Evolutionary conservation across 345 rosid species (phyloP), one percentile per base, ranked within the genome.

Genomic region (Draba incana): DNA sequence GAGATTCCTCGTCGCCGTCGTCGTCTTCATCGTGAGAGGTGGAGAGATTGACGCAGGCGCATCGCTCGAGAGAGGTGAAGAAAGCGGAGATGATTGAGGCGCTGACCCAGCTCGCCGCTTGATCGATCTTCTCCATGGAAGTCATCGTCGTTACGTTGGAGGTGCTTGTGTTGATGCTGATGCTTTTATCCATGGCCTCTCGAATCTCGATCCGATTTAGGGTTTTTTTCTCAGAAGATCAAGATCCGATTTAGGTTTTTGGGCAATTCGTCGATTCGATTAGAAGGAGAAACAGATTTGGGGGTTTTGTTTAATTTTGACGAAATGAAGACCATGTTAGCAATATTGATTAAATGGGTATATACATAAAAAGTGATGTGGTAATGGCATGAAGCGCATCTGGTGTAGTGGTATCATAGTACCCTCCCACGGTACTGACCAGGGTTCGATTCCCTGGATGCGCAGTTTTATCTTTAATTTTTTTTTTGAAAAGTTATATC

Each of bases 351-450:
- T 28, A 28, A 0, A 20, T 20, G 20, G 4, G 3, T 28, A 28
- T 28, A 28, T 28, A 28, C n/a, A n/a, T n/a, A n/a, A n/a, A n/a
- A n/a, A n/a, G n/a, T n/a, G n/a, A n/a, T n/a, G n/a, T n/a, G n/a
- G n/a, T n/a, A n/a, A n/a, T n/a, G n/a, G n/a, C n/a, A n/a, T n/a
- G n/a, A n/a, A 23, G 95, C 95, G 94, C 97, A 89, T 89, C 86
- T 86, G 58, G 92, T 92, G 92, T 89, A 84, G 97, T 84, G 95
- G 97, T 88, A 83, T 88, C 95, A 89, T 88, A 86, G 92, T 85
- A 86, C 97, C 95, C 97, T 88, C 95, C 95, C 92, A 86, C 89
- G 89, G 95, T 86, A 82, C 88, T 87, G 90, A 89, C 95, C 91
- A 75, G 88, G 88, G 98, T 85, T 89, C 91, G 95, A 87, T 92